These are phyloP conservation scores for Vanrija sp. DNA, from an alignment of 1,284 basidiomycete species.

Conservation along the genomic window DNA sequence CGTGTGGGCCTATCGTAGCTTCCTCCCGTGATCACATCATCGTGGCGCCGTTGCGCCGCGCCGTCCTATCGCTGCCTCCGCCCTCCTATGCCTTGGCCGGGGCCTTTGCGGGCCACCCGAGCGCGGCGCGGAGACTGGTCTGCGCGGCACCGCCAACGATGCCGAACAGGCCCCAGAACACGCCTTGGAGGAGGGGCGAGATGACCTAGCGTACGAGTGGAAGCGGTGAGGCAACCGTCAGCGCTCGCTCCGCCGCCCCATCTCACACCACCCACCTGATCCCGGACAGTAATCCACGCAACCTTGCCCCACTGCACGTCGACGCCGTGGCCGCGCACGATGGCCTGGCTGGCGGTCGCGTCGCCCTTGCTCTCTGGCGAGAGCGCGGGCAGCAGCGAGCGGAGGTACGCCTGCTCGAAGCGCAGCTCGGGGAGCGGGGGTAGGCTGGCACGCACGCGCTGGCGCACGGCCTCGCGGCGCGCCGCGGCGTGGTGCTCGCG, in stretches of 20 bases:
- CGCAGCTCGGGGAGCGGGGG: slow-evolving; percentile 47
- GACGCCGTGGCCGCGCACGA: slow-evolving; percentile 34
- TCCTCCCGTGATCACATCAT: too few relatives aligned
- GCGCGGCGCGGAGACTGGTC: background rate
- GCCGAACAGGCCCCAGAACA: slow-evolving; percentile 44
- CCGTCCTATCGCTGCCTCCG: too few relatives aligned
- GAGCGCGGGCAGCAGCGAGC: slow-evolving; percentile 31
- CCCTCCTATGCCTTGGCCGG: background rate
- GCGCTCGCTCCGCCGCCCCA: background rate
- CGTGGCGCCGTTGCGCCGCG: too few relatives aligned
- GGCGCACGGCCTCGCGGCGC: slow-evolving; percentile 31
- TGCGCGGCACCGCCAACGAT: slow-evolving; percentile 16
- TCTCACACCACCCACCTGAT: slow-evolving; percentile 40
- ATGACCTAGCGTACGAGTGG: slow-evolving; percentile 6
- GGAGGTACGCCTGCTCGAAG: slow-evolving; percentile 42
- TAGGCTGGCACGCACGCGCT: slow-evolving; percentile 37
- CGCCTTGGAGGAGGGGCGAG: slow-evolving; percentile 42
- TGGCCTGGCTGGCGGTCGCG: background rate
- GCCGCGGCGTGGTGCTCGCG: slow-evolving; percentile 12
- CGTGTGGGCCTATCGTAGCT: too few relatives aligned
- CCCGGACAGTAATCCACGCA: slow-evolving; percentile 43
- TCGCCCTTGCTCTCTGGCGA: slow-evolving; percentile 7
- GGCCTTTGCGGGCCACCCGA: background rate
- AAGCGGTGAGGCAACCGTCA: too few relatives aligned
- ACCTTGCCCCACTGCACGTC: slow-evolving; percentile 40